Evolutionary conservation across 805 yeast genomes (phyloP), one percentile per base, ranked within the genome.

Genomic region (Metschnikowia gruessii): DNA sequence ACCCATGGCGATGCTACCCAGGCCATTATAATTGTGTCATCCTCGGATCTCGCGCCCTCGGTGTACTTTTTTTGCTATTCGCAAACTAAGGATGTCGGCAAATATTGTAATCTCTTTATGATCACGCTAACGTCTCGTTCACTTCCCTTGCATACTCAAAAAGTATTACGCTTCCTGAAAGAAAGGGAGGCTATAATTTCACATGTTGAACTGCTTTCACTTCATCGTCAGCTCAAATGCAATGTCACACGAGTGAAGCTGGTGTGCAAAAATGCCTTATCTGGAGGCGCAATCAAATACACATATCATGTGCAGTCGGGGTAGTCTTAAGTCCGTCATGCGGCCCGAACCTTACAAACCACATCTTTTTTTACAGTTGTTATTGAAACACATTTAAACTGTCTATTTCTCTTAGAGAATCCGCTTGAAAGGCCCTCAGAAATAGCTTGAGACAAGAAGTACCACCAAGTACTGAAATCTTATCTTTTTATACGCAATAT

Each of bases 221-320:
- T 4, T 21, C 24, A 5, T 5, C 7, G 7, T 21, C 24, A 21
- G 24, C 7, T 21, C 4, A 21, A 21, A 21, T 21, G 4, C 7
- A 7, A 21, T 21, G 24, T 21, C 24, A 7, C 24, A 37, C 40
- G 40, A 37, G 40, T 35, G 26, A n/a, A n/a, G n/a, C 2, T 29
- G 12, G 3, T 29, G 9, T n/a, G 15, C 31, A 29, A 12, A 12
- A 5, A 29, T 4, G 31, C 5, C 31, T 29, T 29, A 6, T 29
- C 31, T 4, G 4, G 31, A 11, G 31, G 38, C 46, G 42, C 46
- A 43, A 43, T n/a, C 28, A 15, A 37, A 37, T 38, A 21, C 42
- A 38, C 45, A 21, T 42, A 40, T 29, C 39, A 3, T 19, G n/a
- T 17, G 16, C 32, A 15, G 24, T 26, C 22, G 32, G 39, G 30